phyloP scores from a whole-genome alignment of 2,329 filamentous ascomycete species.

The Fusarium agapanthi region DNA sequence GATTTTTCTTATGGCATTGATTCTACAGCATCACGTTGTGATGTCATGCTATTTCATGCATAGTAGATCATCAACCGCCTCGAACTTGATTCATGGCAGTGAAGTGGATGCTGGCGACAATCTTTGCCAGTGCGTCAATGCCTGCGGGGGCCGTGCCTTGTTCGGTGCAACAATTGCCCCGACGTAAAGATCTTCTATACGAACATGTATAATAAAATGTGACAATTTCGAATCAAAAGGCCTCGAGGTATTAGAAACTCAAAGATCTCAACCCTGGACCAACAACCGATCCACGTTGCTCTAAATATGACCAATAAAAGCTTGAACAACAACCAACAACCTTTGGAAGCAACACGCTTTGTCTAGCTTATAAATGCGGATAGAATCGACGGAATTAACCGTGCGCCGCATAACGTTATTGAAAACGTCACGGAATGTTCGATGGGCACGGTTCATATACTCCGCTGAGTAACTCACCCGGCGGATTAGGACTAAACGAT shows the following conservation, averaged over 20 bases:
- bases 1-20: rapidly evolving
- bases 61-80: background rate
- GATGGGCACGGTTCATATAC: background rate
- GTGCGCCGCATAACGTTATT: background rate
- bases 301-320: background rate
- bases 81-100: too few relatives aligned
- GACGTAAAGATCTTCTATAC: background rate
- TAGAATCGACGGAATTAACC: background rate
- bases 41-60: background rate
- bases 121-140: background rate
- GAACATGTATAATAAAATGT: background rate
- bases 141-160: background rate
- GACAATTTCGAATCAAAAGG: background rate
- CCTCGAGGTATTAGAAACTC: background rate
- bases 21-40: background rate
- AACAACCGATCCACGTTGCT: background rate
- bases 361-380: conserved; percentile 9
- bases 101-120: background rate
- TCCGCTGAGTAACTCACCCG: conserved; percentile 5
- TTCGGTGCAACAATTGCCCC: background rate
- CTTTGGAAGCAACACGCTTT: background rate
- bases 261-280: background rate
- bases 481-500: background rate
- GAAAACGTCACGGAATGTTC: background rate
- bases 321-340: background rate